Base-by-base conservation (phyloP, 345 rosid species). In the Heritiera littoralis region DNA sequence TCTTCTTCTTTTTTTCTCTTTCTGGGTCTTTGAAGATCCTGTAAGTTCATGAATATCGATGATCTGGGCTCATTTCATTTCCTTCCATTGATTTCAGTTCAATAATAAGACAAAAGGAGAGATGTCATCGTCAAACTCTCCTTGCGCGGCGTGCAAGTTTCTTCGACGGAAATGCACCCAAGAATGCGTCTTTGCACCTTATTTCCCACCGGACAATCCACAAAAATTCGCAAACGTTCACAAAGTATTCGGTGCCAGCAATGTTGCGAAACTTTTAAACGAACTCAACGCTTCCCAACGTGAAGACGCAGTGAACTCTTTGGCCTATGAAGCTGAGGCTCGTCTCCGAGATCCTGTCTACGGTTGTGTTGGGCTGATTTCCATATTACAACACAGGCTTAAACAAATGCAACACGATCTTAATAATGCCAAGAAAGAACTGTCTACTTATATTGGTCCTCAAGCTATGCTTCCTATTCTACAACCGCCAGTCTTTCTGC, bases 131-230 rank as follows among this genome's bases (percentile, higher is more conserved):
- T 86, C 92, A 35, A 86, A 78, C 58, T 84, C 89, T 10, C 94
- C 98, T 41, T 93, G 98, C 77, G 98, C 98, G 15, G 96, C 96
- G 75, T 93, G 96, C 85, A 93, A 92, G 86, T 86, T 88, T 64
- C 89, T 83, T 38, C 83, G 94, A 32, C 83, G 90, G 70, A 93
- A 93, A 85, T 93, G 98, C 85, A 92, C 93, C 0, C 93, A 86
- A 74, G 98, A 93, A 67, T 93, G 98, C 69, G 89, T 90, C 0
- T 92, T 93, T 61, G 96, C 98, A 1, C 98, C 98, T 2, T 90
- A 93, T 79, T 93, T 93, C 48, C 96, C 93, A 51, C 92, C 98
- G 1, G 94, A 89, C 9, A 88, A 93, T 71, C 93, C 92, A 17
- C 92, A 88, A 48, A 92, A 87, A 77, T 92, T 92, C 13, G 83